These are phyloP conservation scores for Fusarium chlamydosporum DNA, from an alignment of 2,329 filamentous ascomycete species.

Conservation along the genomic window DNA sequence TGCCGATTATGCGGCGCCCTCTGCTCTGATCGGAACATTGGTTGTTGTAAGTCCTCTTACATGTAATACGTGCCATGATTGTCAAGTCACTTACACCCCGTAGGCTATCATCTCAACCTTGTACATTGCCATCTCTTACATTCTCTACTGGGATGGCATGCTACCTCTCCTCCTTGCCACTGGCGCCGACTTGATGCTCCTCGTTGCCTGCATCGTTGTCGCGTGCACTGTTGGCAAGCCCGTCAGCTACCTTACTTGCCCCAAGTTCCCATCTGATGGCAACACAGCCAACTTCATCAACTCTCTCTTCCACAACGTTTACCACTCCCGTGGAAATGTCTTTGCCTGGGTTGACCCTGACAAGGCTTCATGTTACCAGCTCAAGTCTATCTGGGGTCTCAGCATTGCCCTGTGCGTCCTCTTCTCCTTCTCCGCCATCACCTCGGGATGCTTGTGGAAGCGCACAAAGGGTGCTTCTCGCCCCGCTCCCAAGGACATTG, in stretches of 20 bases:
- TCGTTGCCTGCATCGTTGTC: slow-evolving; percentile 83
- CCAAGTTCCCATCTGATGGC: slow-evolving; percentile 60
- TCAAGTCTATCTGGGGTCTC: slow-evolving; percentile 90
- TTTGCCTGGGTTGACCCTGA: slow-evolving; percentile 66
- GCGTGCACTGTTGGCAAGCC: slow-evolving; percentile 84
- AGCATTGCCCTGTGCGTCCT: slow-evolving; percentile 82
- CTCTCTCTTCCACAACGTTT: slow-evolving; percentile 60
- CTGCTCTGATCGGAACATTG: slow-evolving; percentile 82
- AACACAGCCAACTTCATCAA: slow-evolving; percentile 62
- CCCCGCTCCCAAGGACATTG: slow-evolving; percentile 62
- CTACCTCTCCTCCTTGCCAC: slow-evolving; percentile 80
- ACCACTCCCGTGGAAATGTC: slow-evolving; percentile 52
- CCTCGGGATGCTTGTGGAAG: slow-evolving; percentile 73
- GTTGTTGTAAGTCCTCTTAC: slow-evolving; percentile 74
- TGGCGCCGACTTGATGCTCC: slow-evolving; percentile 75
- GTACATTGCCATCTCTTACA: slow-evolving; percentile 84
- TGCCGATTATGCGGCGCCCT: slow-evolving; percentile 74
- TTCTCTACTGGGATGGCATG: slow-evolving; percentile 83
- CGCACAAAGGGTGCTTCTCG: slow-evolving; percentile 62
- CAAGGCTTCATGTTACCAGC: slow-evolving; percentile 80
- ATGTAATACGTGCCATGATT: not conserved
- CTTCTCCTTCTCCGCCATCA: slow-evolving; percentile 74
- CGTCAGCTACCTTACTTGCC: slow-evolving; percentile 83
- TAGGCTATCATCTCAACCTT: slow-evolving; percentile 84
- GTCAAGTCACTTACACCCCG: slow-evolving; percentile 9